Evolutionary conservation across 2,329 filamentous ascomycete genomes (phyloP), one percentile per base, ranked within the genome.

Genomic region (Pseudogymnoascus sp.): DNA sequence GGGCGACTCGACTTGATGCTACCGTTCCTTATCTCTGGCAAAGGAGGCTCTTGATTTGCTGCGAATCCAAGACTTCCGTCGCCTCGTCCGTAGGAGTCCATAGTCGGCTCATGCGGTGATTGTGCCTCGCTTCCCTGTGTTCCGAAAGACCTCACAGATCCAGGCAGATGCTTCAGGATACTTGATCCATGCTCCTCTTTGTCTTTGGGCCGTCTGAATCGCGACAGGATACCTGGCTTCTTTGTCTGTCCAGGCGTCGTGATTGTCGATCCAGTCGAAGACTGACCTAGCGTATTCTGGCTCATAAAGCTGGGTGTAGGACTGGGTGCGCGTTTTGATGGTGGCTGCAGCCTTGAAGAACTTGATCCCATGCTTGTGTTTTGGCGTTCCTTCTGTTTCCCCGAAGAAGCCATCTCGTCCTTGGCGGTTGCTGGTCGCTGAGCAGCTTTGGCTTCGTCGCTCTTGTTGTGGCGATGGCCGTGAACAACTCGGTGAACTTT

Each of bases 301-400:
- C 88, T 91, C 68, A 83, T 83, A 43, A 83, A 79, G 73, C 90
- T 94, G 6, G 92, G 89, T 0, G 91, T 90, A 26, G 92, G 91
- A 74, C 92, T 96, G 65, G 89, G 84, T 11, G 90, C 86, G 67
- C 92, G 87, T 67, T 77, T 80, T 70, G 63, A 66, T 70, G 59
- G 71, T 77, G 31, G 71, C 70, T 31, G 78, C 74, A 76, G 35
- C 75, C 78, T 62, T 12, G 43, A 29, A 6, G 43, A n/a, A n/a
- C 23, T 26, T 14, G 38, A 43, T 12, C 39, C 19, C 10, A 6
- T 23, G 41, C 41, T 14, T 2, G 41, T 45, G 43, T 49, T 49
- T 14, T 49, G 43, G 21, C 80, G 80, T 64, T 87, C 86, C 72
- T 82, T 85, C 19, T 66, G 63, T 39, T 65, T 68, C 21, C 78